These are phyloP conservation scores for Raffaelea ambrosiae DNA, from an alignment of 2,329 filamentous ascomycete genomes.

Conservation along the genomic window DNA sequence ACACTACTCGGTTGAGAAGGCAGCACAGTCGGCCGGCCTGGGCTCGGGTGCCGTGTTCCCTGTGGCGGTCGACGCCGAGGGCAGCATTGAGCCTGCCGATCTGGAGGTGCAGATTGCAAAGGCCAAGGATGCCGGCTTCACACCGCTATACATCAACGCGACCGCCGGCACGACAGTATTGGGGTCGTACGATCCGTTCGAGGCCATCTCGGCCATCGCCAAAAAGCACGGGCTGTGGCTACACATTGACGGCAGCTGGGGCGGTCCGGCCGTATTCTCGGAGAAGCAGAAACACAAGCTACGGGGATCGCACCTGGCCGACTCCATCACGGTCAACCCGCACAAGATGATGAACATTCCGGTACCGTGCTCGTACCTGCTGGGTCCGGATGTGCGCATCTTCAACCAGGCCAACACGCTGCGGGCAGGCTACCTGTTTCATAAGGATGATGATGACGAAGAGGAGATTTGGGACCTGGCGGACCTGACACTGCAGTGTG, in stretches of 20 bases:
- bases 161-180: slow-evolving; percentile 92
- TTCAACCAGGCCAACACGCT: slow-evolving; percentile 83
- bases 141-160: slow-evolving; percentile 89
- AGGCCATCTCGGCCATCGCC: slow-evolving; percentile 61
- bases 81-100: slow-evolving; percentile 60
- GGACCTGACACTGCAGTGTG: slow-evolving; percentile 89
- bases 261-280: slow-evolving; percentile 74
- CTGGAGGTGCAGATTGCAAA: slow-evolving; percentile 55
- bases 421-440: slow-evolving; percentile 79
- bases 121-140: slow-evolving; percentile 59
- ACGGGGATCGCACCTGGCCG: slow-evolving; percentile 61
- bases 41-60: slow-evolving; percentile 64
- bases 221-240: slow-evolving; percentile 71
- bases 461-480: slow-evolving; percentile 77
- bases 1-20: slow-evolving; percentile 93
- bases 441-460: slow-evolving; percentile 28
- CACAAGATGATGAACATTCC: slow-evolving; percentile 97
- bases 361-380: slow-evolving; percentile 81
- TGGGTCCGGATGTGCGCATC: slow-evolving; percentile 64
- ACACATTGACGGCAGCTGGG: slow-evolving; percentile 90
- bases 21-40: slow-evolving; percentile 81
- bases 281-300: slow-evolving; percentile 55
- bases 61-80: slow-evolving; percentile 64
- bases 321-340: slow-evolving; percentile 82
- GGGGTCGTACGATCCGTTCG: slow-evolving; percentile 79